phyloP scores from a whole-genome alignment of 2,329 filamentous ascomycete species.

The Cordyceps javanica region DNA sequence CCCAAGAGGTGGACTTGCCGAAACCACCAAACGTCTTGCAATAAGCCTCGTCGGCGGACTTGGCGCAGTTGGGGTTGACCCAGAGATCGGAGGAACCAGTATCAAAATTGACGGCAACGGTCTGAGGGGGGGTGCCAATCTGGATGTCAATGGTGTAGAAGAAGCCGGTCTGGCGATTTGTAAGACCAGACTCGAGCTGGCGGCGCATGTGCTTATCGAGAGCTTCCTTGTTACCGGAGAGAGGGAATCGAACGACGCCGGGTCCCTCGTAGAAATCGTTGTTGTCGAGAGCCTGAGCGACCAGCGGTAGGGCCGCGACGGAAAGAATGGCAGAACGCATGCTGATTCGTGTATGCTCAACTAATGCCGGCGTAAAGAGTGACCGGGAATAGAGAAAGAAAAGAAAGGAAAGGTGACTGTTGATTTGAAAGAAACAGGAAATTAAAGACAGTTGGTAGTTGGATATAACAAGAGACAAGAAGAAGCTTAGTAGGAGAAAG shows the following conservation, averaged over 20 bases:
- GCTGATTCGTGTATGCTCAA: neutral
- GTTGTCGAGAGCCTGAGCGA: conserved; percentile 19
- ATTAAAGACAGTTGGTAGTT: conserved; percentile 11
- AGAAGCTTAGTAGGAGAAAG: neutral
- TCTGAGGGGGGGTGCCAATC: conserved; percentile 32
- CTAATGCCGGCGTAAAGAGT: conserved; percentile 21
- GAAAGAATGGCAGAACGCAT: conserved; percentile 28
- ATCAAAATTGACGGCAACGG: conserved; percentile 34
- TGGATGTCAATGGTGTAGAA: conserved; percentile 33
- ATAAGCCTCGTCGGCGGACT: conserved; percentile 22
- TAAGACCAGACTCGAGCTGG: conserved; percentile 22
- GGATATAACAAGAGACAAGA: conserved; percentile 10
- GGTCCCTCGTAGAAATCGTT: conserved; percentile 11
- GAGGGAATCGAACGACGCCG: conserved; percentile 25
- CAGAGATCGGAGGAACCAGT: conserved; percentile 37
- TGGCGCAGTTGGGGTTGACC: conserved; percentile 35
- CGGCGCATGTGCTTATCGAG: conserved; percentile 24
- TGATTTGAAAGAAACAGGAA: neutral
- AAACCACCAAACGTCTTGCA: conserved; percentile 27
- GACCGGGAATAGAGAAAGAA: conserved; percentile 17
- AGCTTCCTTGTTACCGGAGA: conserved; percentile 23
- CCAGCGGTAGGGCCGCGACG: conserved; percentile 24
- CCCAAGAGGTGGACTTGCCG: conserved; percentile 24
- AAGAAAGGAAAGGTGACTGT: neutral
- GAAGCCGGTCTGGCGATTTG: conserved; percentile 24